Evolutionary conservation across 1,284 basidiomycete species (phyloP).

Genomic region (Cryptococcus amylolentus): DNA sequence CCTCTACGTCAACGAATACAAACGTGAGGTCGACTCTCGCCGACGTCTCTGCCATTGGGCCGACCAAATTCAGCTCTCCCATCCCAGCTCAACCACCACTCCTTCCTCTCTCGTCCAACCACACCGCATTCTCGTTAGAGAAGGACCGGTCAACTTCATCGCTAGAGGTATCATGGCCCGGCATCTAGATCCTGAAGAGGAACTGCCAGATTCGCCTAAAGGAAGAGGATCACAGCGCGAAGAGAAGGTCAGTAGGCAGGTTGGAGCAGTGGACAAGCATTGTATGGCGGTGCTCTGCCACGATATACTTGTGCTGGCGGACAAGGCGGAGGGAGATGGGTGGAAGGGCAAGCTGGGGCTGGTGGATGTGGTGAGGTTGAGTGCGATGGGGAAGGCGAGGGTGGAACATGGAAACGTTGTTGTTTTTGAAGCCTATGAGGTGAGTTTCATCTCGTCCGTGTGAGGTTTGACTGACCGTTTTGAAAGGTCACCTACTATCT

Average conservation of each 20-base stretch:
- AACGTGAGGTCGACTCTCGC: slow-evolving; percentile 85
- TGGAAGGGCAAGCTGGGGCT: background rate
- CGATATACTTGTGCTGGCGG: background rate
- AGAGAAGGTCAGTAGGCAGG: background rate
- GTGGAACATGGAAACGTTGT: background rate
- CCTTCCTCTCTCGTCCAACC: slow-evolving; percentile 95
- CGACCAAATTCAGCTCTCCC: slow-evolving; percentile 59
- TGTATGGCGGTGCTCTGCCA: slow-evolving; percentile 2
- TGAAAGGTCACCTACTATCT: background rate
- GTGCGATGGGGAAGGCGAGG: slow-evolving; percentile 2
- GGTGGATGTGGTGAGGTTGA: background rate
- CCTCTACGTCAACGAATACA: slow-evolving; percentile 93
- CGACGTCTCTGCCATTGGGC: slow-evolving; percentile 86
- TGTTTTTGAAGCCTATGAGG: slow-evolving; percentile 1
- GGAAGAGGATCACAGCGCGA: too few relatives aligned
- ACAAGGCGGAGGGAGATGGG: background rate
- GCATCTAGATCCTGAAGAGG: background rate
- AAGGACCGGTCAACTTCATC: slow-evolving; percentile 74
- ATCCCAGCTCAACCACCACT: slow-evolving; percentile 64
- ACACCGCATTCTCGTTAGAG: slow-evolving; percentile 87
- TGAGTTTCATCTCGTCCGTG: background rate
- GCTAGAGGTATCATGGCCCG: background rate
- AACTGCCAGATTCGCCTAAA: background rate
- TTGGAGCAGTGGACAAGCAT: background rate
- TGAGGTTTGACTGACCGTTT: background rate